A percentile compares a stretch with the other conserved stretches of the same genome.
These are phyloP conservation scores for Ophiocordyceps robertsii DNA, from an alignment of 2,329 filamentous ascomycete genomes.

Conservation along the genomic window DNA sequence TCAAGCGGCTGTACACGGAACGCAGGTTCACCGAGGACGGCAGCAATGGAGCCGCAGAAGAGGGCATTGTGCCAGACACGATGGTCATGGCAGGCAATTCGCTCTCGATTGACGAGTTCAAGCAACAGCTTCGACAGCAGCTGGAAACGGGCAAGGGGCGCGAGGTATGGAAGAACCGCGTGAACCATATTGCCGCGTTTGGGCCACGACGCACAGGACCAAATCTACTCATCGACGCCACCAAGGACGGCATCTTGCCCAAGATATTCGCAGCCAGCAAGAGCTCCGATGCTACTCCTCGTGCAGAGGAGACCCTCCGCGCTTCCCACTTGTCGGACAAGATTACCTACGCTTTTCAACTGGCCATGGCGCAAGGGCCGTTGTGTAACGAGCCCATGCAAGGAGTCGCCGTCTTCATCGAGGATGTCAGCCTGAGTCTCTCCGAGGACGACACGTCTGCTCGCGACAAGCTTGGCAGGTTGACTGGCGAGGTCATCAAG, in stretches of 20 bases:
- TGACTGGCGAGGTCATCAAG: constrained; percentile 90
- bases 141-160: constrained; percentile 61
- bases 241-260: constrained; percentile 54
- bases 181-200: constrained; percentile 79
- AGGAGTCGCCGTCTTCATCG: constrained; percentile 81
- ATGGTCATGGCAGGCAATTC: constrained; percentile 45
- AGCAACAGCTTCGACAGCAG: constrained; percentile 50
- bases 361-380: constrained; percentile 77
- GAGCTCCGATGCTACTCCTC: constrained; percentile 17
- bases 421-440: constrained; percentile 55
- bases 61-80: constrained; percentile 36
- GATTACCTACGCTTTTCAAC: constrained; percentile 85
- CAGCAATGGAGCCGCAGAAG: constrained; percentile 19
- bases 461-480: constrained; percentile 56
- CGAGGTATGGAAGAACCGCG: constrained; percentile 60
- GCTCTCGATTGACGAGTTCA: constrained; percentile 65
- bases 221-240: constrained; percentile 80
- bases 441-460: constrained; percentile 41
- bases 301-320: constrained; percentile 35
- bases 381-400: constrained; percentile 89
- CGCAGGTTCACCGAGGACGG: constrained; percentile 29
- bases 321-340: constrained; percentile 74
- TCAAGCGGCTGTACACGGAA: constrained; percentile 69
- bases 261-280: constrained; percentile 46
- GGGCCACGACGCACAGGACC: constrained; percentile 75